Conservation (phyloP, 257 asterid species). For the Fraxinus cuspidata region DNA sequence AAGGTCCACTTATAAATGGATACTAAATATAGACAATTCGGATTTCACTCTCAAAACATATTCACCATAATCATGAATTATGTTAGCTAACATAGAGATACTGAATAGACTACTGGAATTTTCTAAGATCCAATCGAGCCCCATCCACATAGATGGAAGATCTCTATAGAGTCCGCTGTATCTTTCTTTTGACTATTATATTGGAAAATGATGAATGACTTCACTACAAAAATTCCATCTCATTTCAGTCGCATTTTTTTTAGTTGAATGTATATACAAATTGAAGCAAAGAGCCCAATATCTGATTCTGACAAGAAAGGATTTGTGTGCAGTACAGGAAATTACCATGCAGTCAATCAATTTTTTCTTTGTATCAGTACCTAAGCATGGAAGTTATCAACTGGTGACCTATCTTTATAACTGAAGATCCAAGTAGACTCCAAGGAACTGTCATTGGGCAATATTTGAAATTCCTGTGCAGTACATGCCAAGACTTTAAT, state of each 20-base stretch:
- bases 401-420: neutral
- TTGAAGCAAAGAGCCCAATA: neutral
- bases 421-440: neutral
- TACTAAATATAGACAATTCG: no score
- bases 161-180: neutral
- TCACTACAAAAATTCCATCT: neutral
- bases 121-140: neutral
- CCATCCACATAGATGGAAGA: neutral
- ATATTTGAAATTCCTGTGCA: neutral
- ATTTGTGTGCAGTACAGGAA: neutral
- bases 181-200: neutral
- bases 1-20: no score
- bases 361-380: neutral
- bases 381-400: neutral
- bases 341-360: neutral
- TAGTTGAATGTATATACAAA: neutral
- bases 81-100: no score
- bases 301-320: neutral
- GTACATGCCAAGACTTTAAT: neutral
- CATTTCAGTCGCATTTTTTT: neutral
- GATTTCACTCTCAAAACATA: no score
- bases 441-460: neutral
- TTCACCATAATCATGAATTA: no score
- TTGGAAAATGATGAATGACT: neutral
- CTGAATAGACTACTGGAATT: neutral